Conservation (phyloP, 306 rosid genomes). For the Lathyrus oleraceus region DNA sequence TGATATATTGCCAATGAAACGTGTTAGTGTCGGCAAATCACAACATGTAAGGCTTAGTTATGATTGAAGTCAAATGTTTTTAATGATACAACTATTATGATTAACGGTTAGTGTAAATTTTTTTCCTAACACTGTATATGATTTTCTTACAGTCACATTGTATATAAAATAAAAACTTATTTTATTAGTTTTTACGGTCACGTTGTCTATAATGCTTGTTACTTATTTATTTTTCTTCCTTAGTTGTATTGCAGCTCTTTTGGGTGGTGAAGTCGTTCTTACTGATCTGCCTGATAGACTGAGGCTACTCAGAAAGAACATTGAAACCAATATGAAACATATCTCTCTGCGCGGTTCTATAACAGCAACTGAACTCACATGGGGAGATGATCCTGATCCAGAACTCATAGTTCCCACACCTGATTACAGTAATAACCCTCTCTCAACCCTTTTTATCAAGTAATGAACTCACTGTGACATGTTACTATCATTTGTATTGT, state of each 20-base stretch:
- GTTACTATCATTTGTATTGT: conserved; percentile 11
- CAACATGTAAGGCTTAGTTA: no score
- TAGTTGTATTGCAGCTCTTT: conserved; percentile 85
- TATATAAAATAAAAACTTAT: no score
- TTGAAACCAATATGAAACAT: conserved; percentile 63
- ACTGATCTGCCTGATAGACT: conserved; percentile 83
- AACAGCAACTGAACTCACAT: conserved; percentile 59
- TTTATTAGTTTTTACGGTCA: conserved; percentile 29
- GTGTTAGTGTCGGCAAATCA: no score
- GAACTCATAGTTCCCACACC: conserved; percentile 58
- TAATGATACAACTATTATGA: no score
- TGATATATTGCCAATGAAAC: no score
- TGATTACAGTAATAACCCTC: conserved; percentile 56
- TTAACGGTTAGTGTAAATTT: no score
- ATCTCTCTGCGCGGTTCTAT: conserved; percentile 57
- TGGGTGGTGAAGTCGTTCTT: conserved; percentile 73
- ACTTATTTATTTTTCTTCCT: conserved; percentile 35
- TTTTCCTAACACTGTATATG: no score
- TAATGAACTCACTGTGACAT: conserved; percentile 4
- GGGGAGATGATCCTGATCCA: conserved; percentile 79
- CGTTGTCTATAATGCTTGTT: conserved; percentile 21
- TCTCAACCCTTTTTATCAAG: not conserved
- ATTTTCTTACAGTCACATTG: no score
- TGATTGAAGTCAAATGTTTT: no score
- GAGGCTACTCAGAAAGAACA: conserved; percentile 67